Evolutionary conservation across 352 stramenopile species (phyloP).

Genomic region (Phytophthora megakarya): DNA sequence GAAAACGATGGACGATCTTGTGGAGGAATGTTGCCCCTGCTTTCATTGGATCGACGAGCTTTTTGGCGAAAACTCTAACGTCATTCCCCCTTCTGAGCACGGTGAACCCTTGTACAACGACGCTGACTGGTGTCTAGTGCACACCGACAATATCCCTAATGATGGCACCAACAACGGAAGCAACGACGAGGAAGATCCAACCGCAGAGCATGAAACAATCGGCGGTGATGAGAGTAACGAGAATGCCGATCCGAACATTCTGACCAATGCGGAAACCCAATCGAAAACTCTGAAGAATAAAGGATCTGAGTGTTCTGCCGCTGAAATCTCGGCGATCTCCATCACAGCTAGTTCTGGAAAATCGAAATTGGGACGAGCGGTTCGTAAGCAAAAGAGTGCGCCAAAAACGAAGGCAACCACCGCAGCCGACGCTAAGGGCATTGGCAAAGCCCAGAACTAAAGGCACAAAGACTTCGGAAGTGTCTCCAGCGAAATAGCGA

Average conservation of each 20-base stretch:
- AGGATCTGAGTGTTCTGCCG: no score
- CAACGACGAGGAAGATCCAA: neutral
- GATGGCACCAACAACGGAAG: neutral
- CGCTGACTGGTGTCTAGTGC: neutral
- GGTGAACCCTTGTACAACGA: neutral
- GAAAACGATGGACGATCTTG: neutral
- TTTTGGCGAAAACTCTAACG: neutral
- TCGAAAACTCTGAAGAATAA: no score
- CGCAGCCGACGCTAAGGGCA: neutral
- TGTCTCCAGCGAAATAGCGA: constrained; percentile 1
- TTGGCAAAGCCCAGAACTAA: constrained; percentile 1
- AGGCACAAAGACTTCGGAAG: constrained; percentile 9
- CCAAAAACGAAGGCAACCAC: neutral
- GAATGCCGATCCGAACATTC: no score
- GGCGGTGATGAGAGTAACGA: no score
- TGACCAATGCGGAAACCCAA: no score
- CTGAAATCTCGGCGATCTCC: no score
- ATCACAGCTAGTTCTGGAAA: no score
- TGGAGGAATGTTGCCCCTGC: neutral
- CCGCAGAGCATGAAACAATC: no score
- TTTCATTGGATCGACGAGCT: neutral
- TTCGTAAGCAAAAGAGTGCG: neutral
- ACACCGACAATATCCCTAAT: neutral
- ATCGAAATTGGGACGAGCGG: no score
- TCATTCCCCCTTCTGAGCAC: neutral